Percentiles rank a stretch among this genome's conserved stretches.
phyloP scores from a whole-genome alignment of 2,329 filamentous ascomycete genomes.

The Ramularia collo-cygni region DNA sequence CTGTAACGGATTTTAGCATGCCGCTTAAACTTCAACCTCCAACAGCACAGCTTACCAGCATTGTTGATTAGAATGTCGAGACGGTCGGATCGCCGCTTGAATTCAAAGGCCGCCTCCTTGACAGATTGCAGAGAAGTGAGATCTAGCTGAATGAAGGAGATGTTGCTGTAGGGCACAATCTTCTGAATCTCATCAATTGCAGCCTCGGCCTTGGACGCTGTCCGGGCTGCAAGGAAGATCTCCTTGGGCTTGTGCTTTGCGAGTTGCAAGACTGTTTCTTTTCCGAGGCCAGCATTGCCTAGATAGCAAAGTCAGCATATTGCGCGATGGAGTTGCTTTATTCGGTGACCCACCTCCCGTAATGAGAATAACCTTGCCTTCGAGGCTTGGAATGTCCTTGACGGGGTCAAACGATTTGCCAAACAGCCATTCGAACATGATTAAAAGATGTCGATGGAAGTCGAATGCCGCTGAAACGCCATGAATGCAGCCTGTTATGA shows the following conservation, averaged over 20 bases:
- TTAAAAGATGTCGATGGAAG: too few species aligned
- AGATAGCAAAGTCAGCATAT: not conserved
- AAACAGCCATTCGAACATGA: not conserved
- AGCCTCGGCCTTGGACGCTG: conserved; percentile 35
- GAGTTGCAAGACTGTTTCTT: conserved; percentile 41
- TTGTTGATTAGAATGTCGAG: conserved; percentile 30
- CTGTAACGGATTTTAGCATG: conserved; percentile 15
- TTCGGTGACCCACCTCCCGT: conserved; percentile 15
- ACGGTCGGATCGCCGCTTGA: conserved; percentile 31
- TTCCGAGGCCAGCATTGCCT: conserved; percentile 43
- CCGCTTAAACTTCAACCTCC: not conserved
- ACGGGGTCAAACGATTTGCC: conserved; percentile 22
- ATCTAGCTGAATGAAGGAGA: conserved; percentile 44
- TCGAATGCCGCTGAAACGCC: too few species aligned
- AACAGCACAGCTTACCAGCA: conserved; percentile 8
- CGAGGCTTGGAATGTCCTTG: conserved; percentile 27
- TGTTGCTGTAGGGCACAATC: conserved; percentile 30
- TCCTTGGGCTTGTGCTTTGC: conserved; percentile 38
- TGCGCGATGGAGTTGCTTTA: not conserved
- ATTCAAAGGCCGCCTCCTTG: conserved; percentile 36
- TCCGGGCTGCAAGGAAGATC: conserved; percentile 44
- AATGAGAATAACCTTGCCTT: conserved; percentile 27
- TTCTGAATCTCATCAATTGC: conserved; percentile 37
- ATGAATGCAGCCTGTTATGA: too few species aligned
- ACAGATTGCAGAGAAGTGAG: conserved; percentile 47